Percentiles rank a stretch among this genome's conserved stretches.
These are phyloP conservation scores for Paxillus rubicundulus DNA, from an alignment of 768 basidiomycete species.

Conservation along the genomic window DNA sequence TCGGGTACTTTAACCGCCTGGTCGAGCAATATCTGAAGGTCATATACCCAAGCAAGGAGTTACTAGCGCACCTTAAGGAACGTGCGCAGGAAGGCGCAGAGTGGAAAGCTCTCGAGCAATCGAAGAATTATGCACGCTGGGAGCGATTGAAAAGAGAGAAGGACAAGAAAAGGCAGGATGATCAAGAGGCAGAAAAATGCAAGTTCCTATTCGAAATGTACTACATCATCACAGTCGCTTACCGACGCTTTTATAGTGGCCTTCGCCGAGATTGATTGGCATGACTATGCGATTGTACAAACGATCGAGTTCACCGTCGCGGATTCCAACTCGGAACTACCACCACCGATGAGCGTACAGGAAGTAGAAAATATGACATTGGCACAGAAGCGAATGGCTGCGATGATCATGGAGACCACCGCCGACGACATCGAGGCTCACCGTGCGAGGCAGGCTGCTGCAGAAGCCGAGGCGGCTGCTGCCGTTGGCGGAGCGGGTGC, in stretches of 20 bases:
- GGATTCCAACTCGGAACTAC: slow-evolving; percentile 87
- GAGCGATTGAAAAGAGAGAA: slow-evolving; percentile 79
- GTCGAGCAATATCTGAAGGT: slow-evolving; percentile 95
- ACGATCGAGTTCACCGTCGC: slow-evolving; percentile 96
- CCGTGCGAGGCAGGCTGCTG: slow-evolving; percentile 77
- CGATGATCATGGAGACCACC: slow-evolving; percentile 96
- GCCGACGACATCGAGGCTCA: slow-evolving; percentile 83
- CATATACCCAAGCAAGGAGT: slow-evolving; percentile 77
- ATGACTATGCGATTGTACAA: slow-evolving; percentile 97
- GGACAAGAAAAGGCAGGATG: slow-evolving; percentile 83
- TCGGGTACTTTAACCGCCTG: slow-evolving; percentile 94
- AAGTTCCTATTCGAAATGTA: slow-evolving; percentile 31
- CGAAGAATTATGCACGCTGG: slow-evolving; percentile 82
- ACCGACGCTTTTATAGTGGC: slow-evolving; percentile 53
- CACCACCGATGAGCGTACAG: slow-evolving; percentile 93
- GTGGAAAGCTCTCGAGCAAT: slow-evolving; percentile 77
- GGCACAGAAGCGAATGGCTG: slow-evolving; percentile 96
- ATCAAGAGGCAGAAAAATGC: slow-evolving; percentile 89
- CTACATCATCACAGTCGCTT: background rate
- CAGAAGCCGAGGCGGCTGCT: slow-evolving; percentile 80
- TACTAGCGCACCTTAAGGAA: slow-evolving; percentile 68
- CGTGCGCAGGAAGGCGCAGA: slow-evolving; percentile 62
- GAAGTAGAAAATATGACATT: slow-evolving; percentile 96
- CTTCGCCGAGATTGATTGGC: slow-evolving; percentile 98
- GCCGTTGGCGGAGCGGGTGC: slow-evolving; percentile 67